phyloP scores from a whole-genome alignment of 352 stramenopile species.

The Pythium rhizo-oryzae region DNA sequence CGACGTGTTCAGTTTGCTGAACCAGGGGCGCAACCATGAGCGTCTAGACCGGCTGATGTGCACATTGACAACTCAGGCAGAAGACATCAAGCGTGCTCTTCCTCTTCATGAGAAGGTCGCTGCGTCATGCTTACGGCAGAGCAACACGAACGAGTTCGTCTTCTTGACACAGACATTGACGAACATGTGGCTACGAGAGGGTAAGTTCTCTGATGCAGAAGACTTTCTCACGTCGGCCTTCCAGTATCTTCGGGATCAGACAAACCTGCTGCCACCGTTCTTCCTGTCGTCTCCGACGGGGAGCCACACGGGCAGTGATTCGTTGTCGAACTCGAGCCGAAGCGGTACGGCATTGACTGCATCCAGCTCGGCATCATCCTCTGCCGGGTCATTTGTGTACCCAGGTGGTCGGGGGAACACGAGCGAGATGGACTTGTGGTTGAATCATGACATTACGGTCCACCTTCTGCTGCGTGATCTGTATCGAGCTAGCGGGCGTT shows the following conservation, averaged over 20 bases:
- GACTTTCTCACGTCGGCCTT: constrained; percentile 65
- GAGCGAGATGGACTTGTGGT: constrained; percentile 75
- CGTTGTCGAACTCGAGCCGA: constrained; percentile 42
- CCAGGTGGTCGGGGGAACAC: constrained; percentile 49
- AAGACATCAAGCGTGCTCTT: constrained; percentile 75
- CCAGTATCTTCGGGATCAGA: constrained; percentile 72
- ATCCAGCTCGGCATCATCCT: constrained; percentile 72
- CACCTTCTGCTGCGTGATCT: constrained; percentile 80
- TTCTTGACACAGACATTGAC: constrained; percentile 84
- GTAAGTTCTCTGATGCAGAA: constrained; percentile 75
- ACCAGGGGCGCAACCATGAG: constrained; percentile 76
- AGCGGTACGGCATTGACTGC: constrained; percentile 76
- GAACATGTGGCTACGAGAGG: constrained; percentile 78
- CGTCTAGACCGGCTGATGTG: constrained; percentile 77
- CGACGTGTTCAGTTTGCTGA: constrained; percentile 62
- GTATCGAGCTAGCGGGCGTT: constrained; percentile 77
- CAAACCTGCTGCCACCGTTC: constrained; percentile 61
- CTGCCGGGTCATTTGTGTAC: constrained; percentile 59
- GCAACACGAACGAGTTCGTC: constrained; percentile 86
- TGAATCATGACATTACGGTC: constrained; percentile 85
- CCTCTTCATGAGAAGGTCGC: constrained; percentile 83
- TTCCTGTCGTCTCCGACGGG: constrained; percentile 56
- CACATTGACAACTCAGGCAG: constrained; percentile 70
- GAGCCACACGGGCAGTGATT: constrained; percentile 45
- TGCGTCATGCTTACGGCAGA: constrained; percentile 58